Base-by-base conservation (phyloP, 2,329 filamentous ascomycete species). In the Bertia moriformis region DNA sequence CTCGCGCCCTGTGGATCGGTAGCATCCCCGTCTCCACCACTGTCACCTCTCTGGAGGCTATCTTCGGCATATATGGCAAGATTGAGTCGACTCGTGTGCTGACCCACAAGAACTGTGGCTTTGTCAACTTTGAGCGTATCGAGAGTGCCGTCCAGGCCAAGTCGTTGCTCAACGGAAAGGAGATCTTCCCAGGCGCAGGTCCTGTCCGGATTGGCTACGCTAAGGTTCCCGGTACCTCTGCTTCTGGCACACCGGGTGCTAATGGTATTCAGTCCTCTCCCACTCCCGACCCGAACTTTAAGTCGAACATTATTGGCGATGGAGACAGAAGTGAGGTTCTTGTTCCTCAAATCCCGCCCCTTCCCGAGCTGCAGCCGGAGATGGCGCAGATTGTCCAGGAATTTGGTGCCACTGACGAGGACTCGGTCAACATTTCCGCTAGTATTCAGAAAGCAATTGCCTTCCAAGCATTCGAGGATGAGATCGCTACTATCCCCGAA, bases 91-190 rank as follows among this genome's bases (percentile, higher is more conserved):
- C 86, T 19, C 75, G 91, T 46, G 91, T 98, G 3, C 68, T 98
- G 44, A 96, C 91, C 1, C 87, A 98, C 66, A 98, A 98, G 69
- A 96, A 94, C 60, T 98, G 91, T 55, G 91, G 89, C 3, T 98
- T 98, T 50, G 89, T 98, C 54, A 98, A 98, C 59, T 98, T 94
- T 52, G 87, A 96, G 59, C 80, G 76, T 42, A 63, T 91, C 19
- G 88, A 96, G 46, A 93, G 86, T 54, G 91, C 91, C 41, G 79
- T 95, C 29, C 78, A 85, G 43, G 91, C 91, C 14, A 93, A 89
- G 57, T 78, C 78, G 13, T 72, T 79, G 53, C 78, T 94, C 60
- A 96, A 96, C 51, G 87, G 87, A 51, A 95, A 94, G 60, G 91
- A 98, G 58, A 95, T 98, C 43, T 98, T 98, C 65, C 91, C 91